Evolutionary conservation across 2,329 filamentous ascomycete genomes (phyloP).

Genomic region (Fusarium foetens): DNA sequence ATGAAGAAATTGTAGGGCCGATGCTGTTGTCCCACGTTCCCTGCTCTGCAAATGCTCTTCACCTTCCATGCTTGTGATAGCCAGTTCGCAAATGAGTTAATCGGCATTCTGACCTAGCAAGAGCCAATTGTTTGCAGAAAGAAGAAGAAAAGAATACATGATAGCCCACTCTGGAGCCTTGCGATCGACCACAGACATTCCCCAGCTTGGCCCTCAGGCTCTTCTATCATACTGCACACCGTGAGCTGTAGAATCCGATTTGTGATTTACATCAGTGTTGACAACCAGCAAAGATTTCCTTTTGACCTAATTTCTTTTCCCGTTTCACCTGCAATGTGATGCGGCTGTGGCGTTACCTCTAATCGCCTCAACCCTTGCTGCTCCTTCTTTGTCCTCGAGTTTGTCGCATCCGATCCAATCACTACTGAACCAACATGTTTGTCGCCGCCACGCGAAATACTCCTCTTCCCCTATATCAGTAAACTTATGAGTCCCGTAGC

Average conservation of each 20-base stretch:
- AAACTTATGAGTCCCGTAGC: not conserved
- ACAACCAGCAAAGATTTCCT: too few relatives aligned
- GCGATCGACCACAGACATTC: not conserved
- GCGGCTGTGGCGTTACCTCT: not conserved
- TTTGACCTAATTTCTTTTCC: not conserved
- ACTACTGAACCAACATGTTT: not conserved
- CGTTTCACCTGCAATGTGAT: not conserved
- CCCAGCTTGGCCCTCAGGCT: fast-evolving
- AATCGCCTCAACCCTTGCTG: too few relatives aligned
- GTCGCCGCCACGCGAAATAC: not conserved
- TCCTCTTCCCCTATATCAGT: not conserved
- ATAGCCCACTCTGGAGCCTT: not conserved
- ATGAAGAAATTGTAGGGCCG: not conserved
- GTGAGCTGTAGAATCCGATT: not conserved
- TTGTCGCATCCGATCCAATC: not conserved
- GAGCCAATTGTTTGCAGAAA: not conserved
- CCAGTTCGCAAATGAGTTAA: not conserved
- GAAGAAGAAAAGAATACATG: not conserved
- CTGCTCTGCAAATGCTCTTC: not conserved
- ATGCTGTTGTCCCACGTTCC: not conserved
- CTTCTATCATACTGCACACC: not conserved
- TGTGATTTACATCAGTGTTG: not conserved
- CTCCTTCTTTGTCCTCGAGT: not conserved
- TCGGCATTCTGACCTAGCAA: not conserved
- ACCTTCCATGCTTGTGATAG: too few relatives aligned